Evolutionary conservation across 2,329 filamentous ascomycete species (phyloP), one percentile per base, ranked within the genome.

Genomic region (Exophiala spinifera): DNA sequence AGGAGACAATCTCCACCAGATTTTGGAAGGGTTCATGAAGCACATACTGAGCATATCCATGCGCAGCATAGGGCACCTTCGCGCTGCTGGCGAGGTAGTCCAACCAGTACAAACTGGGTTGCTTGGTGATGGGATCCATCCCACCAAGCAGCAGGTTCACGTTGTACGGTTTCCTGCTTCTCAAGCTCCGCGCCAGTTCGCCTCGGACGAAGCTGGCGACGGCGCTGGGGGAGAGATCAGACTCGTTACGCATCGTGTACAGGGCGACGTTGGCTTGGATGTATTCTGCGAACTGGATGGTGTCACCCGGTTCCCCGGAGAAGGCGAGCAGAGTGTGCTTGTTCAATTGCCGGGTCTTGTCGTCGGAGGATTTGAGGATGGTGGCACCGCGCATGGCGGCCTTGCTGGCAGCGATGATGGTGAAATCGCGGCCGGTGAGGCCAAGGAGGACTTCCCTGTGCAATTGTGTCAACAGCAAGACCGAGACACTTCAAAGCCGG

Each of bases 361-460:
- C 92, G 75, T 99, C 95, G 64, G 85, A 83, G 55, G 89, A 84
- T 77, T 99, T 99, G 70, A 99, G 86, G 73, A 99, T 88, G 56
- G 92, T 96, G 61, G 91, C 89, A 68, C 94, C 94, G 78, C 94
- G 86, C 91, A 97, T 97, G 67, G 91, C 89, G 70, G 94, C 94
- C 80, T 99, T 97, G 61, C 91, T 97, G 67, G 94, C 89, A 68
- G 91, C 94, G 72, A 99, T 86, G 81, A 99, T 85, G 78, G 91
- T 95, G 75, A 96, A 99, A 83, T 99, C 95, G 81, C 96, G 96
- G 79, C 94, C 95, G 57, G 92, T 96, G 74, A 99, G 96, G 69
- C 94, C 94, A 66, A 99, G 83, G 71, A 99, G 83, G 72, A 97
- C 89, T 85, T 99, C 94, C 94, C 91, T 97, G 56, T 51, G 51